Conservation (phyloP, 192 early-diverging fungal genomes). For the Chytriomyces sp. region DNA sequence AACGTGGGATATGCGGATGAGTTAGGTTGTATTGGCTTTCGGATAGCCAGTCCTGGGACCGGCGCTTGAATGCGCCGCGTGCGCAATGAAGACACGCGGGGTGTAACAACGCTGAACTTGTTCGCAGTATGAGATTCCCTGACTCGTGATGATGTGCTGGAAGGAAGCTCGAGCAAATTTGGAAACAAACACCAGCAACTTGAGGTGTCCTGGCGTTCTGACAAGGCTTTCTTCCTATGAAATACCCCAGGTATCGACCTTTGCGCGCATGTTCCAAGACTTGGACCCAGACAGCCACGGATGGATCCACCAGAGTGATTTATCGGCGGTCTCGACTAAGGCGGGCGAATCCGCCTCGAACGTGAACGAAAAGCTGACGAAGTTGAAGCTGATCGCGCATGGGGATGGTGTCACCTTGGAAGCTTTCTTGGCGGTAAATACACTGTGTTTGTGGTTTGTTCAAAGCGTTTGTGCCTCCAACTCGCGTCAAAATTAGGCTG, state of each 20-base stretch:
- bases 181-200: too few species aligned
- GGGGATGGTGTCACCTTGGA: constrained; percentile 52
- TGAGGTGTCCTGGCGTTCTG: too few species aligned
- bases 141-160: too few species aligned
- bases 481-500: constrained; percentile 29
- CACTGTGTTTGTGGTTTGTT: background rate
- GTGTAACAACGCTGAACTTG: too few species aligned
- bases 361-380: constrained; percentile 44
- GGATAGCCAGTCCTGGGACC: too few species aligned
- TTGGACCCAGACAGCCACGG: constrained; percentile 49
- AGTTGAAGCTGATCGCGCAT: constrained; percentile 35
- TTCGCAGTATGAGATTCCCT: too few species aligned
- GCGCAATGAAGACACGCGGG: too few species aligned
- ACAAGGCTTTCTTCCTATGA: too few species aligned
- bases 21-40: too few species aligned
- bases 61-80: too few species aligned
- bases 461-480: background rate
- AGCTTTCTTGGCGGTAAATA: constrained; percentile 45
- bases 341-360: constrained; percentile 49
- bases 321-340: constrained; percentile 52
- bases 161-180: too few species aligned
- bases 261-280: constrained; percentile 50
- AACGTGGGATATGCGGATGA: too few species aligned
- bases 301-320: constrained; percentile 46
- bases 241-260: constrained; percentile 36